Evolutionary conservation across 2,329 filamentous ascomycete genomes (phyloP), one percentile per base, ranked within the genome.

Genomic region (Colletotrichum cordylinicola): DNA sequence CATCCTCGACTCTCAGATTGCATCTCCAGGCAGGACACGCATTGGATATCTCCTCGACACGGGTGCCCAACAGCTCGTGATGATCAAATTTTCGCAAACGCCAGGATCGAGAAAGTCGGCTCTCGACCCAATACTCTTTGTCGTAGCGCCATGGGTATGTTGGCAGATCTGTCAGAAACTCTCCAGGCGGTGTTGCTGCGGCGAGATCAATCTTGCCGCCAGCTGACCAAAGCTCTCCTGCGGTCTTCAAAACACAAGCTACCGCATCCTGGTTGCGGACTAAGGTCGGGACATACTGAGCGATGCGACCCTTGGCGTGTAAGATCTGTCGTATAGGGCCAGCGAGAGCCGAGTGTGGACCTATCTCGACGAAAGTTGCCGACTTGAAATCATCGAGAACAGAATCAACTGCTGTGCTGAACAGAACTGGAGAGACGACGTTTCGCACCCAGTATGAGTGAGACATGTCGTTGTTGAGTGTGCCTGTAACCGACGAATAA

Each of bases 261-360:
- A 74, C 8, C 3, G 74, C 64, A 16, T 73, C 27, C n/a, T 76
- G 43, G 8, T 60, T 33, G 13, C 74, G 64, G 3, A 76, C 35
- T 16, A 76, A 37, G 3, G 70, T 76, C 16, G 74, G 35, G 8
- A 39, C 61, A 21, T 76, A 76, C 29, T 61, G 15, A 10, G 65
- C 58, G 7, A 15, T 33, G 6, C 48, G 60, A 6, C 31, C 39
- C 27, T 24, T 60, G n/a, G 10, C 80, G 76, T 88, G 88, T 16
- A 89, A 79, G n/a, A 89, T 88, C 80, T 90, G 87, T 78, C 88
- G 87, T 68, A 89, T 82, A 0, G 88, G 88, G 0, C 88, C 88
- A 52, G 87, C 85, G 4, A 90, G 83, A 2, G 87, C 88, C 4
- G 87, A 83, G 76, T 90, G 88, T 1, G 88, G 88, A 0, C 88